A percentile compares a stretch with the other conserved stretches of the same genome.
Evolutionary conservation across 805 yeast genomes (phyloP).

Genomic region (Metschnikowia arizonensis): DNA sequence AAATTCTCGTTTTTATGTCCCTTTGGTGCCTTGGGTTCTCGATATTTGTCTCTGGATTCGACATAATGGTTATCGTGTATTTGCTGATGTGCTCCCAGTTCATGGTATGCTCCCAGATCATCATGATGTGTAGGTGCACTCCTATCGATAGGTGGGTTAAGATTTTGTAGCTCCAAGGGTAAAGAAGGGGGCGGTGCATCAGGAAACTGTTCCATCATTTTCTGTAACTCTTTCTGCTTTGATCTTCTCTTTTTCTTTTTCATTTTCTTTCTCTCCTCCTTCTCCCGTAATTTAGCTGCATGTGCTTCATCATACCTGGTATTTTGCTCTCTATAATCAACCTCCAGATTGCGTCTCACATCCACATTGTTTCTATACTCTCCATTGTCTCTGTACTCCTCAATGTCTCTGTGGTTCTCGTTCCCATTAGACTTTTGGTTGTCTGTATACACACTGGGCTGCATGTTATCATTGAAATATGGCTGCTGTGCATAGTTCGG

Average conservation of each 20-base stretch:
- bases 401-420: neutral
- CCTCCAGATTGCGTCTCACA: neutral
- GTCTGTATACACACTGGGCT: neutral
- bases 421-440: neutral
- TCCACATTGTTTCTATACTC: neutral
- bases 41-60: neutral
- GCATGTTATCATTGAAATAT: neutral
- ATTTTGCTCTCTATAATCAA: neutral
- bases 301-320: neutral
- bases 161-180: constrained; percentile 4
- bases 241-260: constrained; percentile 16
- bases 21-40: neutral
- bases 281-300: neutral
- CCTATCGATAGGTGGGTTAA: neutral
- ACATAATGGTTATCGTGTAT: neutral
- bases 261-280: constrained; percentile 6
- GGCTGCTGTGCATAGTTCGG: neutral
- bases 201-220: constrained; percentile 13
- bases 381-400: too few species aligned
- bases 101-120: neutral
- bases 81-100: neutral
- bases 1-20: neutral
- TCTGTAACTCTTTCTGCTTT: constrained; percentile 6
- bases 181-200: constrained; percentile 20
- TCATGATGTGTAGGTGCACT: neutral